These are phyloP conservation scores for Gossypium anomalum DNA, from an alignment of 345 rosid species.

Conservation along the genomic window DNA sequence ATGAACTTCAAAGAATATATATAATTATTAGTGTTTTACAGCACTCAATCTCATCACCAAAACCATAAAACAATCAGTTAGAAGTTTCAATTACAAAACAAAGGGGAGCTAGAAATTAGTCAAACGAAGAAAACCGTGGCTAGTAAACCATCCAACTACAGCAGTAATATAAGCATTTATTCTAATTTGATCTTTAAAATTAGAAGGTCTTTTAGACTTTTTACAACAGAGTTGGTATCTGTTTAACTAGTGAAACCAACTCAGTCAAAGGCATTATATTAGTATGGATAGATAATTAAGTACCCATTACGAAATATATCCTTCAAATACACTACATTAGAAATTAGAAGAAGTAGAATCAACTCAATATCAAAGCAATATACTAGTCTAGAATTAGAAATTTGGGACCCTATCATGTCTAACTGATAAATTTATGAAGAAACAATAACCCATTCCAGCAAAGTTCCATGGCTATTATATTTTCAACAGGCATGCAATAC, in stretches of 20 bases:
- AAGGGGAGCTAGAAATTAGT: not conserved
- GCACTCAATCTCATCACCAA: not conserved
- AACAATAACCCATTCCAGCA: not conserved
- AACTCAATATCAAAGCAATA: not conserved
- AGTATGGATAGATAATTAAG: too few species aligned
- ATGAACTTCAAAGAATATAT: not conserved
- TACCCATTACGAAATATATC: not conserved
- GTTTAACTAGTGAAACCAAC: too few species aligned
- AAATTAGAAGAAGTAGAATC: not conserved
- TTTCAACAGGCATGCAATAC: not conserved
- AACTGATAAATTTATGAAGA: not conserved
- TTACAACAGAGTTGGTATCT: too few species aligned
- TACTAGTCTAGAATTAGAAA: not conserved
- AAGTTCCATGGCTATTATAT: too few species aligned
- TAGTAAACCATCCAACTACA: not conserved
- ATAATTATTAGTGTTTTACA: not conserved
- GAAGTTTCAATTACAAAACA: not conserved
- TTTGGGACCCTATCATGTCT: not conserved
- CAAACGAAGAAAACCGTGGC: not conserved
- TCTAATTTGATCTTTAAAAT: too few species aligned
- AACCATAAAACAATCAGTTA: not conserved
- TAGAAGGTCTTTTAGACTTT: too few species aligned
- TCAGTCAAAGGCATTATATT: too few species aligned
- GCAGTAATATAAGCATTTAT: not conserved
- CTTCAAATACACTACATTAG: not conserved